Evolutionary conservation across 2,329 filamentous ascomycete genomes (phyloP).

Genomic region (Alternaria sp.): DNA sequence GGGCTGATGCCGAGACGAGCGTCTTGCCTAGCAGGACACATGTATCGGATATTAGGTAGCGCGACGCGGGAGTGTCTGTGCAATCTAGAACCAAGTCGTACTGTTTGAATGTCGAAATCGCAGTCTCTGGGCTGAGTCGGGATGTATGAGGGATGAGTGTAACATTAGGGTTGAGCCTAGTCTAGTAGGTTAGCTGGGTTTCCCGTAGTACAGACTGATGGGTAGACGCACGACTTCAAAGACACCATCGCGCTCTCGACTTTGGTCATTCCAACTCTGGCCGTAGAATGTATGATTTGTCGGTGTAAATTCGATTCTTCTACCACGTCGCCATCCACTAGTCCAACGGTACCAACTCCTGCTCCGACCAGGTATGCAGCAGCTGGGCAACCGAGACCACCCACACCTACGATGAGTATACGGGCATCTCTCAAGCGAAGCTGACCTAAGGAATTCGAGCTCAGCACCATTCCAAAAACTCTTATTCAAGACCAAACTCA

Average conservation of each 20-base stretch:
- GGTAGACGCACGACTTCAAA: slow-evolving; percentile 50
- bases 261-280: slow-evolving; percentile 75
- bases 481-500: slow-evolving; percentile 40
- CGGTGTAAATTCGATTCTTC: slow-evolving; percentile 92
- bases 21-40: slow-evolving; percentile 81
- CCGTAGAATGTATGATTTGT: slow-evolving; percentile 80
- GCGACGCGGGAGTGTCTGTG: slow-evolving; percentile 88
- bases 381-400: slow-evolving; percentile 89
- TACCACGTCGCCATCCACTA: slow-evolving; percentile 87
- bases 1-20: slow-evolving; percentile 86
- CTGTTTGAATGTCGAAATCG: slow-evolving; percentile 66
- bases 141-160: slow-evolving; percentile 67
- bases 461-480: neutral
- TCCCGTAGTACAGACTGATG: neutral
- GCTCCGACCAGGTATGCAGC: slow-evolving; percentile 91
- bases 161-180: slow-evolving; percentile 74
- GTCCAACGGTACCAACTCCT: slow-evolving; percentile 80
- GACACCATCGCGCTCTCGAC: slow-evolving; percentile 70
- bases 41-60: slow-evolving; percentile 90
- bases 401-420: slow-evolving; percentile 84
- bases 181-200: slow-evolving; percentile 9
- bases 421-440: slow-evolving; percentile 71
- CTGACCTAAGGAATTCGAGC: slow-evolving; percentile 65
- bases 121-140: slow-evolving; percentile 73
- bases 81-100: slow-evolving; percentile 94